A percentile compares a stretch with the other conserved stretches of the same genome.
These are phyloP conservation scores for Spizellomyces sp. DNA, from an alignment of 192 early-diverging fungal genomes.

Conservation along the genomic window DNA sequence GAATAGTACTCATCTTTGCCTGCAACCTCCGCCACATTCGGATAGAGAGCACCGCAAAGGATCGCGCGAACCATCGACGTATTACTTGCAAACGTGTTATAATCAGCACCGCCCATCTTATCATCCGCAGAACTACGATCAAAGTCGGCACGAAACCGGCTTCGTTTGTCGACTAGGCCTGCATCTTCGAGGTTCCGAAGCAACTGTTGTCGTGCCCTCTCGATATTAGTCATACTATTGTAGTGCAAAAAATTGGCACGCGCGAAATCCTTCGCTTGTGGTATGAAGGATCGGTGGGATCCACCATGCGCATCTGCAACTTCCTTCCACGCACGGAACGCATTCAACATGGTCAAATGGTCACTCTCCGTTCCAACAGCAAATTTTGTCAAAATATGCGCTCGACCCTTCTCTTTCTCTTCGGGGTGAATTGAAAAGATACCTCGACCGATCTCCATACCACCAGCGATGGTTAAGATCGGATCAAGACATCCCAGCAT, in stretches of 20 bases:
- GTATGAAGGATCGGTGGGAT: background rate
- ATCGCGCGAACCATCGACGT: conserved; percentile 38
- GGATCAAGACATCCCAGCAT: conserved; percentile 75
- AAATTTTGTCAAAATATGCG: conserved; percentile 37
- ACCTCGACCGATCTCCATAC: conserved; percentile 54
- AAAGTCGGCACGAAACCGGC: background rate
- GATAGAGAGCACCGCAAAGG: conserved; percentile 44
- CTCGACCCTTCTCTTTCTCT: conserved; percentile 36
- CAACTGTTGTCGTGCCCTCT: conserved; percentile 42
- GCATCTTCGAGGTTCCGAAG: conserved; percentile 40
- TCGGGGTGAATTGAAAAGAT: conserved; percentile 53
- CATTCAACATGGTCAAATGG: conserved; percentile 40
- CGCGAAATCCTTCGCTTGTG: conserved; percentile 32
- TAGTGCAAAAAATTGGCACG: conserved; percentile 37
- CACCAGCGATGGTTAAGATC: conserved; percentile 64
- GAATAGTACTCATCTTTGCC: conserved; percentile 45
- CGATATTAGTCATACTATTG: conserved; percentile 37
- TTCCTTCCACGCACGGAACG: conserved; percentile 43
- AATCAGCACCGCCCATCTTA: conserved; percentile 31
- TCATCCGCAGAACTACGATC: background rate
- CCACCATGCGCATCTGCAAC: conserved; percentile 2
- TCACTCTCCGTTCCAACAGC: conserved; percentile 39
- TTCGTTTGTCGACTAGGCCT: conserved; percentile 12
- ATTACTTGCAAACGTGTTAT: conserved; percentile 27
- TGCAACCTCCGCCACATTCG: conserved; percentile 49